phyloP scores from a whole-genome alignment of 2,329 filamentous ascomycete species.

The Trichoderma breve region DNA sequence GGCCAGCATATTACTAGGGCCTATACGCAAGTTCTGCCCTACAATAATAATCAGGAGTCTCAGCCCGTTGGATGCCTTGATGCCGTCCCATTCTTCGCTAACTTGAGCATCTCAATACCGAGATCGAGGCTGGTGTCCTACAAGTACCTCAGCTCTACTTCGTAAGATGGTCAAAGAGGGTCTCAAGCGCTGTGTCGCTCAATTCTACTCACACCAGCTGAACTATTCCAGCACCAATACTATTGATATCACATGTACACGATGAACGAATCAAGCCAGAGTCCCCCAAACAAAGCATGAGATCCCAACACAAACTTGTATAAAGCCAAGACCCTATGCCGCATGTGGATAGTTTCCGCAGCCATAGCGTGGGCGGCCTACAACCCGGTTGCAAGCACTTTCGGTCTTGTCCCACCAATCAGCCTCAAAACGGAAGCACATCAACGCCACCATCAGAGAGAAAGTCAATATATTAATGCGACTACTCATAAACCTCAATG shows the following conservation, averaged over 20 bases:
- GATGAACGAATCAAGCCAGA: background rate
- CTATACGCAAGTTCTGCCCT: background rate
- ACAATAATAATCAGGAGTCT: background rate
- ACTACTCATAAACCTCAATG: background rate
- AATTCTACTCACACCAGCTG: background rate
- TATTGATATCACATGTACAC: background rate
- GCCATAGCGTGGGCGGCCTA: conserved; percentile 11
- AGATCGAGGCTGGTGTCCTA: background rate
- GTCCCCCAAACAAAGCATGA: background rate
- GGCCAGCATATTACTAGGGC: background rate
- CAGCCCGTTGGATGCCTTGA: background rate
- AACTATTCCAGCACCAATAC: background rate
- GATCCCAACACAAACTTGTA: background rate
- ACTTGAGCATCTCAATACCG: background rate
- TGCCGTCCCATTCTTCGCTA: background rate
- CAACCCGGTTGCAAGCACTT: background rate
- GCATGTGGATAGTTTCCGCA: background rate
- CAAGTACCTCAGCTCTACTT: background rate
- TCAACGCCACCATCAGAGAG: background rate
- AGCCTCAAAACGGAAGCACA: background rate
- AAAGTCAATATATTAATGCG: conserved; percentile 1
- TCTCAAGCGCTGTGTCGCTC: background rate
- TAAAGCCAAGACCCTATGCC: background rate
- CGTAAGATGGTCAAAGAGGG: background rate
- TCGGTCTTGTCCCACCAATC: background rate